Percentiles rank a stretch among this genome's conserved stretches.
Evolutionary conservation across 2,329 filamentous ascomycete species (phyloP).

Genomic region (Immersiporthe knoxdaviesiana): DNA sequence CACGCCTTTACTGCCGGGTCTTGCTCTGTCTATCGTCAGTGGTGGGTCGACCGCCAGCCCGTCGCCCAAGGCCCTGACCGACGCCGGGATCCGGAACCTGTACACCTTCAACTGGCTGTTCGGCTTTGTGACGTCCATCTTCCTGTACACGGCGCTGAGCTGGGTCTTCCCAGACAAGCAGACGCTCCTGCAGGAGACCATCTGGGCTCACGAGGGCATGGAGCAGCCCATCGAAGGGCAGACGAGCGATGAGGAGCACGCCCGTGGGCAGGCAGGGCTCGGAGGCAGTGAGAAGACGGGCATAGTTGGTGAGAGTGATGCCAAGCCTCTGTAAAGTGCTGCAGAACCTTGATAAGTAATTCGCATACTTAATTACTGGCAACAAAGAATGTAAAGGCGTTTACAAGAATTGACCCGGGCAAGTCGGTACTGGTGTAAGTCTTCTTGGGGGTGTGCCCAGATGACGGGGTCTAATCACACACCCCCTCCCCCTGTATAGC

Average conservation of each 20-base stretch:
- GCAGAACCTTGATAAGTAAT: too few species aligned
- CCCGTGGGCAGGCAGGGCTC: not conserved
- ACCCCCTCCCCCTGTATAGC: too few species aligned
- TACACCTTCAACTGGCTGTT: slow-evolving; percentile 39
- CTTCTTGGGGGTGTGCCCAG: too few species aligned
- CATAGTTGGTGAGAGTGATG: not conserved
- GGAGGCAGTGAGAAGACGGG: not conserved
- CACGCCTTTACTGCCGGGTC: slow-evolving; percentile 34
- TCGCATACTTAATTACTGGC: too few species aligned
- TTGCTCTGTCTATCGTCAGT: slow-evolving; percentile 22
- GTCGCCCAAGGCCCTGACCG: slow-evolving; percentile 28
- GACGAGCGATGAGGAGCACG: slow-evolving; percentile 32
- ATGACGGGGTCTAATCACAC: too few species aligned
- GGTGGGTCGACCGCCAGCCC: slow-evolving; percentile 1
- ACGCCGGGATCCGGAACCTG: slow-evolving; percentile 34
- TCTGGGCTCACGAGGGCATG: slow-evolving; percentile 41
- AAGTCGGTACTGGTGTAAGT: too few species aligned
- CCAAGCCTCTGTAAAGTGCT: slow-evolving; percentile 18
- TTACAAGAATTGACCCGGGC: too few species aligned
- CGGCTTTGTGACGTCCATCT: slow-evolving; percentile 46
- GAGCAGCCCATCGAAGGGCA: slow-evolving; percentile 30
- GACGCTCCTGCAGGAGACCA: slow-evolving; percentile 48
- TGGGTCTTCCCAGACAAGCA: slow-evolving; percentile 52
- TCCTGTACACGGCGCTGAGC: slow-evolving; percentile 58
- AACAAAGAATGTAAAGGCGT: too few species aligned